Evolutionary conservation across 2,329 filamentous ascomycete species (phyloP).

Genomic region (Atkinsonella hypoxylon): DNA sequence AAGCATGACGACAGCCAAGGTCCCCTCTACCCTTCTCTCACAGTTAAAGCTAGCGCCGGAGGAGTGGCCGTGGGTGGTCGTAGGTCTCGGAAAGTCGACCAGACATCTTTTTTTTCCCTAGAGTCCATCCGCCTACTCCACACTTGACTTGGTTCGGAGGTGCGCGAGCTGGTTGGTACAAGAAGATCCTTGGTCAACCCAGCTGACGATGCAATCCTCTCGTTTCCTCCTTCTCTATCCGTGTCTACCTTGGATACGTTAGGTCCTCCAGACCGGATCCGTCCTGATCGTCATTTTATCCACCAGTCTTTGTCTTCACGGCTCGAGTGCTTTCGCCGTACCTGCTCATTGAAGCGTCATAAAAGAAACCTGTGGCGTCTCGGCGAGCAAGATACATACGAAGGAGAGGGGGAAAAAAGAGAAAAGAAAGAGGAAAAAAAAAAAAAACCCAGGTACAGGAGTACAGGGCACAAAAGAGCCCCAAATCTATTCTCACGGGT

Average conservation of each 20-base stretch:
- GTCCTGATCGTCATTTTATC: neutral
- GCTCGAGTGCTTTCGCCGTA: conserved; percentile 1
- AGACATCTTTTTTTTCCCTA: neutral
- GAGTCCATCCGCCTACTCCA: neutral
- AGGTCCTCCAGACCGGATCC: conserved; percentile 5
- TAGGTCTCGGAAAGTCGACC: no score
- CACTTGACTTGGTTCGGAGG: neutral
- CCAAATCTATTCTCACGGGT: neutral
- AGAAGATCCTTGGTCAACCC: conserved; percentile 2
- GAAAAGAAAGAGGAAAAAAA: neutral
- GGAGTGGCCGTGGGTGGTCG: neutral
- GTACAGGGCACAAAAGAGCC: no score
- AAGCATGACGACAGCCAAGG: neutral
- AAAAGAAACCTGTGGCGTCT: neutral
- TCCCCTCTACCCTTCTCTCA: neutral
- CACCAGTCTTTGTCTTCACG: conserved; percentile 2
- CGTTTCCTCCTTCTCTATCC: neutral
- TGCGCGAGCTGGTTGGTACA: conserved; percentile 6
- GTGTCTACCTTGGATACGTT: conserved; percentile 3
- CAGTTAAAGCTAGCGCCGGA: no score
- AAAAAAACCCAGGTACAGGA: neutral
- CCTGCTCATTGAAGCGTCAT: neutral
- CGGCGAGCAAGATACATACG: conserved; percentile 1
- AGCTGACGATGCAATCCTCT: neutral
- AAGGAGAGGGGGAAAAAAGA: neutral